Conservation (phyloP, 1,284 basidiomycete species). For the Chalciporus piperatoides region DNA sequence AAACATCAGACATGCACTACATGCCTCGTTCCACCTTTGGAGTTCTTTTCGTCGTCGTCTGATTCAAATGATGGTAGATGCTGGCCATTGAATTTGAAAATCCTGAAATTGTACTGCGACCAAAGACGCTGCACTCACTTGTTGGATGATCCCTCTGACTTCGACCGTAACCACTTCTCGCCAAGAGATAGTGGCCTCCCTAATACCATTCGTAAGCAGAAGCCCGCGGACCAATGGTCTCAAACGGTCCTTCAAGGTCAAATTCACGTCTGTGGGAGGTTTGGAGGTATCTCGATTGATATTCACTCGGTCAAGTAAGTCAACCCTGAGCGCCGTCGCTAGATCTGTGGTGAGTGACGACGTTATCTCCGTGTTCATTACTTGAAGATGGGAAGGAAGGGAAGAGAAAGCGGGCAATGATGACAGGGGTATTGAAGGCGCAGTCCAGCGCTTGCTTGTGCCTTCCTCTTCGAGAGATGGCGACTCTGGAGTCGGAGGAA, state of each 20-base stretch:
- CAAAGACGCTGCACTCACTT: constrained; percentile 39
- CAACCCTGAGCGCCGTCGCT: constrained; percentile 62
- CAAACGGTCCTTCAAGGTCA: constrained; percentile 55
- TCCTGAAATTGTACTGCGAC: constrained; percentile 9
- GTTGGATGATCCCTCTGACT: constrained; percentile 58
- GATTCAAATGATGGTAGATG: constrained; percentile 56
- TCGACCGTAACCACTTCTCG: constrained; percentile 70
- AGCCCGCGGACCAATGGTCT: constrained; percentile 75
- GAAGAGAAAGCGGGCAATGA: constrained; percentile 66
- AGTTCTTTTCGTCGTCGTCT: constrained; percentile 46
- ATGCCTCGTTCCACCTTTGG: constrained; percentile 36
- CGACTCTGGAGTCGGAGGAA: constrained; percentile 36
- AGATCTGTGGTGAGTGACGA: constrained; percentile 78
- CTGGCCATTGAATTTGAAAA: constrained; percentile 32
- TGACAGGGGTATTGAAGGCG: constrained; percentile 47
- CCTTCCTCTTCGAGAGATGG: constrained; percentile 6
- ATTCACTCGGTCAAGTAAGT: constrained; percentile 57
- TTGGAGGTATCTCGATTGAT: constrained; percentile 24
- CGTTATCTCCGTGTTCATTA: constrained; percentile 69
- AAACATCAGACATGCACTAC: constrained; percentile 12
- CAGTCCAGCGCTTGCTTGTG: constrained; percentile 20
- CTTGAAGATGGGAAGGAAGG: constrained; percentile 65
- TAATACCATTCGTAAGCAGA: constrained; percentile 69
- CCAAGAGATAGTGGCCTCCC: constrained; percentile 72
- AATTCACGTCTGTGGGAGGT: constrained; percentile 33